Base-by-base conservation (phyloP, 495 filamentous ascomycete genomes). In the Hypomontagnella submonticulosa region DNA sequence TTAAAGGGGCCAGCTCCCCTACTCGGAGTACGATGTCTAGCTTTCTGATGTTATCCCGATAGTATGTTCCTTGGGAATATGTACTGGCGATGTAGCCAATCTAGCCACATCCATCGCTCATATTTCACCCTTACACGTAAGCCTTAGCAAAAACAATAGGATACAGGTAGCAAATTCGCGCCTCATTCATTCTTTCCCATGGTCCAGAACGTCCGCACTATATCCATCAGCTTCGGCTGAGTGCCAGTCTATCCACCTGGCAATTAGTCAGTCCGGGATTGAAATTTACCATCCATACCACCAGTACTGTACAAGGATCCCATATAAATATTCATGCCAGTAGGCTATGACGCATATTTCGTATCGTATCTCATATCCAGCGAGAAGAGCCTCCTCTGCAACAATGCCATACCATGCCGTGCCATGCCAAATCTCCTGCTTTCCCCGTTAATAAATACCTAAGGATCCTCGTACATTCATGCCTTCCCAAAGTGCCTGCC, bases 251-350 rank as follows among this genome's bases (percentile, higher is more conserved):
- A 38, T 40, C 44, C 37, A 16, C 10, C 32, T 15, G 9, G 3
- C 43, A 19, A 32, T 19, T 16, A 43, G 15, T 41, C n/a, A 40
- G 27, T 19, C 52, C 57, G 15, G 42, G 36, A 61, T 62, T 51
- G 57, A 15, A 51, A 36, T 57, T 67, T 57, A 57, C 56, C 52
- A 12, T 13, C 3, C 36, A 2, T 38, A 36, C 33, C 33, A 36
- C 33, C 33, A 36, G n/a, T 53, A 57, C 48, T 67, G 37, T 67
- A 67, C 64, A 67, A 52, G 64, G 38, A 57, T 57, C 61, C 46
- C 34, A 50, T 66, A 56, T 53, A 10, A 16, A 41, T 44, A 44
- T 55, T 56, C 47, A 34, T 46, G 32, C n/a, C 55, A 27, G 23
- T 27, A 27, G 23, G 23, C 33, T 23, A 34, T 56, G 46, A 63